Evolutionary conservation across 331 rosid species (phyloP).

Genomic region (Malus hybrid): DNA sequence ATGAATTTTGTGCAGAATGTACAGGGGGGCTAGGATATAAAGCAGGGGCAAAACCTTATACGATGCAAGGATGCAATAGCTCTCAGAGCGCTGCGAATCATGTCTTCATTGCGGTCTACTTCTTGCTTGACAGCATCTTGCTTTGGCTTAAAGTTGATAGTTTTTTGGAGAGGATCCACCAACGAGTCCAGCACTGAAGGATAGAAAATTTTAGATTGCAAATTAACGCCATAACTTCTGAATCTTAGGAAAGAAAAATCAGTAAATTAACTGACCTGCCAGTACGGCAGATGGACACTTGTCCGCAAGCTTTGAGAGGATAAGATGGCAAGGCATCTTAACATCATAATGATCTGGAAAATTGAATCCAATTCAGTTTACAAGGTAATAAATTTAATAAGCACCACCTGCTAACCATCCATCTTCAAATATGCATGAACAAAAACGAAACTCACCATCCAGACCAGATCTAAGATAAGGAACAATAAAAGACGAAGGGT

Average conservation of each 20-base stretch:
- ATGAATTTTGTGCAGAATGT: background rate
- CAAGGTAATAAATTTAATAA: background rate
- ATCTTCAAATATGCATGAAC: background rate
- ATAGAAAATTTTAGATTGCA: constrained; percentile 17
- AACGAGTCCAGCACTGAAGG: constrained; percentile 82
- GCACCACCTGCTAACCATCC: background rate
- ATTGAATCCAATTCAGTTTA: background rate
- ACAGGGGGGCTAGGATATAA: background rate
- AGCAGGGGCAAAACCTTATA: constrained; percentile 54
- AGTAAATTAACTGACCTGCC: constrained; percentile 56
- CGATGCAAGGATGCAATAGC: constrained; percentile 93
- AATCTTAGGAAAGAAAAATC: constrained; percentile 1
- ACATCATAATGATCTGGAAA: constrained; percentile 93
- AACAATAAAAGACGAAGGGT: constrained; percentile 92
- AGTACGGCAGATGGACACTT: constrained; percentile 95
- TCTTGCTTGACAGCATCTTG: constrained; percentile 99
- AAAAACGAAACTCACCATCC: constrained; percentile 59
- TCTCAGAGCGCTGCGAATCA: constrained; percentile 98
- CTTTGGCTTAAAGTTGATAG: constrained; percentile 92
- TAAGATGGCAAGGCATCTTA: constrained; percentile 99
- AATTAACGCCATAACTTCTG: background rate
- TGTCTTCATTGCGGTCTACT: constrained; percentile 99
- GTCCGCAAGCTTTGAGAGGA: constrained; percentile 92
- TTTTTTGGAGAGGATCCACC: constrained; percentile 98
- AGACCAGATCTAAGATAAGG: constrained; percentile 90